These are phyloP conservation scores for Paramecium bursaria DNA, from an alignment of 73 alveolate genomes.

Conservation along the genomic window DNA sequence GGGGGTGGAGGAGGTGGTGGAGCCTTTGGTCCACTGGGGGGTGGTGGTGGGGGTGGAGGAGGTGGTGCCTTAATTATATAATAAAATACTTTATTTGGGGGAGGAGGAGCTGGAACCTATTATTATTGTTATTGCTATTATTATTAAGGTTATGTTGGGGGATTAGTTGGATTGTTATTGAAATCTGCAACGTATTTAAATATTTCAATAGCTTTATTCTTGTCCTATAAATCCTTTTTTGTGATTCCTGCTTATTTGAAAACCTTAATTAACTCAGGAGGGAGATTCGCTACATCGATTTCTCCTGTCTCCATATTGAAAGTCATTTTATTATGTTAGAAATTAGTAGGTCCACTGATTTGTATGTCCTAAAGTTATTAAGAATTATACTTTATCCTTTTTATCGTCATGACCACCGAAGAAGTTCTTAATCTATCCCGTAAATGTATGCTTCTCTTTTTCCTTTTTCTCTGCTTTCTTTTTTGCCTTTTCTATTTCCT, in stretches of 20 bases:
- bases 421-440: background rate
- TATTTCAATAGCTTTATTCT: conserved; percentile 19
- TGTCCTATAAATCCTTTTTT: conserved; percentile 41
- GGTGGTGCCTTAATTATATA: conserved; percentile 10
- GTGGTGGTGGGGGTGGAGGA: conserved; percentile 59
- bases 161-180: background rate
- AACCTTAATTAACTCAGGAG: conserved; percentile 28
- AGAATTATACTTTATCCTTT: background rate
- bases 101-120: conserved; percentile 56
- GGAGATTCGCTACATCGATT: conserved; percentile 11
- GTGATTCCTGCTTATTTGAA: conserved; percentile 51
- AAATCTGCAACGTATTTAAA: conserved; percentile 14
- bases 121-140: too few species aligned
- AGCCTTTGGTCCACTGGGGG: conserved; percentile 3
- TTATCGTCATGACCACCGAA: conserved; percentile 7
- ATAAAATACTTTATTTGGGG: background rate
- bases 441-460: conserved; percentile 22
- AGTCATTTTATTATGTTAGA: background rate
- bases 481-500: conserved; percentile 1
- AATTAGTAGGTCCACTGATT: conserved; percentile 1
- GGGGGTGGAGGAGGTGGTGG: conserved; percentile 51
- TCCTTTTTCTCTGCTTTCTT: background rate
- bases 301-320: conserved; percentile 54
- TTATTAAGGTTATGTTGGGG: background rate
- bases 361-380: background rate